Evolutionary conservation across 176 grass and related monocot species (phyloP), one percentile per base, ranked within the genome.

Genomic region (Triticum timopheevii): DNA sequence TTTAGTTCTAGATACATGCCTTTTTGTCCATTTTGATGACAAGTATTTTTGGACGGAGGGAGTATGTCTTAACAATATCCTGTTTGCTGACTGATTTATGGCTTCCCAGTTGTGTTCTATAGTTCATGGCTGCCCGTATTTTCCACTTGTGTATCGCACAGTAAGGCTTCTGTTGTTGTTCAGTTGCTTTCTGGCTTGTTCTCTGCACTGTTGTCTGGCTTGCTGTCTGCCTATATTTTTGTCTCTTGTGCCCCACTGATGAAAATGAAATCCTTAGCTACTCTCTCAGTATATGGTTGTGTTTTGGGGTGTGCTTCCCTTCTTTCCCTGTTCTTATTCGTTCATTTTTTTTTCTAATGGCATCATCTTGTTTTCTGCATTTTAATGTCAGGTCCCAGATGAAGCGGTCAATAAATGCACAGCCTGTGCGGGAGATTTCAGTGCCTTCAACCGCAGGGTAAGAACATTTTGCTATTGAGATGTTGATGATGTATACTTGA

Each of bases 361-460:
- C 8, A 11, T 45, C 35, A 73, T 61, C 6, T 79, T 86, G 6
- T 63, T 87, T 72, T 76, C n/a, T 79, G 24, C 44, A 49, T 42
- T 31, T 81, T 87, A 36, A 31, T 76, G 73, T 78, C 65, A 98
- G 97, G 92, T 98, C 56, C 97, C 97, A 56, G 97, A 98, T 93
- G 97, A 98, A 82, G 94, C 90, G n/a, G 94, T 90, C 28, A 88
- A 2, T 38, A 98, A 94, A 80, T 98, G 97, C 90, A 96, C 92
- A 23, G 82, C 67, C 54, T 96, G 97, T 81, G 80, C 90, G 28
- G 69, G 90, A 86, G 87, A 96, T 91, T 98, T 98, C 85, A 95
- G 85, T 86, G 97, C 97, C 84, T 98, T 98, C 78, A 88, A 94
- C 84, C 90, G 97, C 65, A 93, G 97, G 76, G 94, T 98, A 86